Evolutionary conservation across 495 filamentous ascomycete species (phyloP).

Genomic region (Oleoguttula mirabilis): DNA sequence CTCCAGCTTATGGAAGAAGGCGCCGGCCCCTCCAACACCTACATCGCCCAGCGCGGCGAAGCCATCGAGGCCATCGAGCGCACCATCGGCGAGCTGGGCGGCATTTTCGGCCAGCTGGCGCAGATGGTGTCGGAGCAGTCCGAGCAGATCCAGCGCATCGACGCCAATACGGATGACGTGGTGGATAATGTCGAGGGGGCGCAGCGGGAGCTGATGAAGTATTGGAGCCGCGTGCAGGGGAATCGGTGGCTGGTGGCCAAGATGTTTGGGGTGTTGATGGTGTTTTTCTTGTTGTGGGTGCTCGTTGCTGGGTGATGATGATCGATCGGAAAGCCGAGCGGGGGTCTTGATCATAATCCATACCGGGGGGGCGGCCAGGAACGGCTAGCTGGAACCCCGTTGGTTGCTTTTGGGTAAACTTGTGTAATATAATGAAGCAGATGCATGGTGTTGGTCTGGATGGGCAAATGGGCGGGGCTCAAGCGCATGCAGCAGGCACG

Average conservation of each 20-base stretch:
- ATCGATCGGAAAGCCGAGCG: background rate
- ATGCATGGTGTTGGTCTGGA: too few species aligned
- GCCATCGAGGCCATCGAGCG: slow-evolving; percentile 95
- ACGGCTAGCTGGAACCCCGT: too few species aligned
- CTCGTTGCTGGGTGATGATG: slow-evolving; percentile 39
- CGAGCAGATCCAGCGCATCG: slow-evolving; percentile 68
- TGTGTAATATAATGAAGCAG: too few species aligned
- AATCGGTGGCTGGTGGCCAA: slow-evolving; percentile 96
- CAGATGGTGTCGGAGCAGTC: slow-evolving; percentile 95
- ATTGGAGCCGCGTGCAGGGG: slow-evolving; percentile 84
- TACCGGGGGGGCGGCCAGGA: too few species aligned
- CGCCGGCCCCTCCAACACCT: slow-evolving; percentile 70
- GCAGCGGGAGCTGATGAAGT: slow-evolving; percentile 87
- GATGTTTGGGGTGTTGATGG: slow-evolving; percentile 90
- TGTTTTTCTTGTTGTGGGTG: slow-evolving; percentile 51
- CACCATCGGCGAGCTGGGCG: slow-evolving; percentile 85
- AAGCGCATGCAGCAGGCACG: too few species aligned
- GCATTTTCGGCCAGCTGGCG: slow-evolving; percentile 93
- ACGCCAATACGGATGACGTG: slow-evolving; percentile 91
- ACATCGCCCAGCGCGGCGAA: slow-evolving; percentile 86
- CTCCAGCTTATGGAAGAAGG: slow-evolving; percentile 83
- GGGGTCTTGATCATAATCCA: too few species aligned
- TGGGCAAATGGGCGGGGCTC: too few species aligned
- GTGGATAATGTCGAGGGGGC: slow-evolving; percentile 96
- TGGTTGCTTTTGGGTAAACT: too few species aligned